phyloP scores from a whole-genome alignment of 257 asterid species.

The Cynanchum wilfordii region DNA sequence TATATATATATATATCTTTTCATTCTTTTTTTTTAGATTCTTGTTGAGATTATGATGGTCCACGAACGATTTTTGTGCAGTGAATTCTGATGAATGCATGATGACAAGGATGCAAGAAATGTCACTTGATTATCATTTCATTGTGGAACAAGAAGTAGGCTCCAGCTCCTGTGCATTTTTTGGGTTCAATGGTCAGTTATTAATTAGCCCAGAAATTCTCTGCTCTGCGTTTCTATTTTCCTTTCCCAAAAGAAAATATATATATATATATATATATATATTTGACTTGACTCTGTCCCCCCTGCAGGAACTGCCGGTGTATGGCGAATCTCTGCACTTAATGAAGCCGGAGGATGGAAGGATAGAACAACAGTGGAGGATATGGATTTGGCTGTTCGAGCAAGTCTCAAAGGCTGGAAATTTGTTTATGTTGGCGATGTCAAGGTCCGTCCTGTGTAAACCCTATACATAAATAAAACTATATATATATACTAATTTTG shows the following conservation, averaged over 20 bases:
- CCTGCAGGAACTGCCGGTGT: slow-evolving; percentile 39
- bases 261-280: too few species aligned
- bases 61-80: slow-evolving; percentile 20
- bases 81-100: slow-evolving; percentile 63
- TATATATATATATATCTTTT: too few species aligned
- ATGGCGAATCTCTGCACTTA: slow-evolving; percentile 37
- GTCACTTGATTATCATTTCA: slow-evolving; percentile 65
- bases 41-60: neutral
- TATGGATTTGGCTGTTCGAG: slow-evolving; percentile 44
- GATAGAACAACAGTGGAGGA: slow-evolving; percentile 44
- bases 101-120: slow-evolving; percentile 70
- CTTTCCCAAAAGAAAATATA: too few species aligned
- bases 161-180: slow-evolving; percentile 50
- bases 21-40: neutral
- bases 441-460: slow-evolving; percentile 12
- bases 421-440: slow-evolving; percentile 33
- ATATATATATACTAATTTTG: too few species aligned
- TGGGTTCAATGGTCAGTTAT: slow-evolving; percentile 53
- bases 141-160: slow-evolving; percentile 74
- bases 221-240: too few species aligned
- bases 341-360: slow-evolving; percentile 47
- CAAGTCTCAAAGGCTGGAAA: slow-evolving; percentile 44
- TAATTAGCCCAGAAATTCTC: neutral
- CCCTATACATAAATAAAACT: too few species aligned
- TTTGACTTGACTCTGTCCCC: too few species aligned